These are phyloP conservation scores for Marsdenia floribunda DNA, from an alignment of 257 asterid genomes.

Conservation along the genomic window DNA sequence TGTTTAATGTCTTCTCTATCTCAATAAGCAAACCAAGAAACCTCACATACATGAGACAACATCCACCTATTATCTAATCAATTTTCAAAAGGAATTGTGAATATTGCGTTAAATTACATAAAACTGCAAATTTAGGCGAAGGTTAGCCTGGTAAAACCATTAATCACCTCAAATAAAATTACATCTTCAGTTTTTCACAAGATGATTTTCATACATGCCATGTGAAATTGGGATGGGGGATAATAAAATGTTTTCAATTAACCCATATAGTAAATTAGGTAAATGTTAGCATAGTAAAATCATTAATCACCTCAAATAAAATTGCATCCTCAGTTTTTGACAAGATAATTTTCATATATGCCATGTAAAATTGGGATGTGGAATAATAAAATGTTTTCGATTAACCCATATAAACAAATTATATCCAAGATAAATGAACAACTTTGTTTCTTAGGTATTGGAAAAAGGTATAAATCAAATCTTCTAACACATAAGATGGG, in stretches of 20 bases:
- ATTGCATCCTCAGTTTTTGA: neutral
- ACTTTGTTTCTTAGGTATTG: neutral
- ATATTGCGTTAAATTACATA: neutral
- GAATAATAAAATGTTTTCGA: neutral
- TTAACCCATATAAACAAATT: neutral
- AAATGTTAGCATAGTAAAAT: neutral
- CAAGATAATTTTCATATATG: neutral
- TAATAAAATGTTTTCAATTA: slow-evolving; percentile 1
- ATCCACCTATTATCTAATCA: neutral
- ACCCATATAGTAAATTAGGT: neutral
- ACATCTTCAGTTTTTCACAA: neutral
- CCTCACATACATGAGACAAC: neutral
- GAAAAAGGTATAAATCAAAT: neutral
- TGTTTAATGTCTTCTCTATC: neutral
- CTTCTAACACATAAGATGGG: neutral
- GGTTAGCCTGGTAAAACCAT: neutral
- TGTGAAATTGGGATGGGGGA: neutral
- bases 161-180: neutral
- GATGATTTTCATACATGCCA: neutral
- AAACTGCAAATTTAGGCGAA: neutral
- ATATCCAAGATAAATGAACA: neutral
- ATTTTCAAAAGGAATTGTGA: neutral
- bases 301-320: neutral
- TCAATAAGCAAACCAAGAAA: neutral
- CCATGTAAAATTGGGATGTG: neutral